Evolutionary conservation across 371 early-diverging fungal species (phyloP), one percentile per base, ranked within the genome.

Genomic region (Saksenaea vasiformis): DNA sequence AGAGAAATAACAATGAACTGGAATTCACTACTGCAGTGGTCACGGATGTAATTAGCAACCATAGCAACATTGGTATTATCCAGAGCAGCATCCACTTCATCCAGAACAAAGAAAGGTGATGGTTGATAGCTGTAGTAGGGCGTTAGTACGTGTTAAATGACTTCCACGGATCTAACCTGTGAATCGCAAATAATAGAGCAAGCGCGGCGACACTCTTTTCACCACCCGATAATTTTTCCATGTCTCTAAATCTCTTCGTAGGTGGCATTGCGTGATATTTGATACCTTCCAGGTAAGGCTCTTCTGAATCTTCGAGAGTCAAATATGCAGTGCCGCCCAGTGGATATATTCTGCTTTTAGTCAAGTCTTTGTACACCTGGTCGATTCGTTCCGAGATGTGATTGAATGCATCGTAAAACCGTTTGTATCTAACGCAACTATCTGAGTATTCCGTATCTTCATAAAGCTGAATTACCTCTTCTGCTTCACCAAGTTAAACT

Each of bases 231-330:
- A 99, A 84, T 68, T 95, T 93, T 57, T 97, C 97, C 95, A 99
- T 99, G 76, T 99, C 99, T 58, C 97, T 84, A 86, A 99, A 99
- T 39, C 97, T 90, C 83, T 99, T 99, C 89, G 95, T 91, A 5
- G 99, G 99, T 4, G 99, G 99, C 98, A 99, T 98, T 0, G 99
- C 97, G 74, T 99, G 98, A 82, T 97, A 99, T 68, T 93, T 92
- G 56, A 99, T 88, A 14, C 98, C 97, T 61, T 91, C 91, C 56
- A 91, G 72, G 68, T 95, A 99, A 3, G 99, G 99, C 70, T 99
- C 98, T 68, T 95, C 96, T 28, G 87, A 84, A 61, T 96, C 94
- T 72, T 99, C 99, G 56, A 96, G 71, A 9, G 87, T 92, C 64
- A 99, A 73, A 62, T 99, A 98, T 0, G 99, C 99, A 0, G 95